phyloP scores from a whole-genome alignment of 768 basidiomycete species.

The Collybia sordida region DNA sequence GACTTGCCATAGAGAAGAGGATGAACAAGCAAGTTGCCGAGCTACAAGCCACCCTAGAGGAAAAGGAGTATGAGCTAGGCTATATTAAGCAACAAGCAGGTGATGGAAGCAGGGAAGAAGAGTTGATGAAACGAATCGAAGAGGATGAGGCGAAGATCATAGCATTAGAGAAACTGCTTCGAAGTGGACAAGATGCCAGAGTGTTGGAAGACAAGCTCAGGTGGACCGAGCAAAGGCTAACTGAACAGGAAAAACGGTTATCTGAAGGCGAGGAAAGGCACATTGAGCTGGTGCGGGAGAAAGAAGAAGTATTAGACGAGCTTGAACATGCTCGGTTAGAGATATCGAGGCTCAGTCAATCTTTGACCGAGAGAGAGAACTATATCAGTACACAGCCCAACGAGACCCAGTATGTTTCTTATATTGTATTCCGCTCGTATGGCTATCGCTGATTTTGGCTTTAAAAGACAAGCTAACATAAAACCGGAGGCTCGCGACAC shows the following conservation, averaged over 20 bases:
- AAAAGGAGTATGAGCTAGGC: constrained; percentile 60
- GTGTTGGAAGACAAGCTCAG: constrained; percentile 40
- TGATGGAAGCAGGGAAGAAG: constrained; percentile 53
- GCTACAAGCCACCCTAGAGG: constrained; percentile 43
- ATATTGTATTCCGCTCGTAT: too few relatives aligned
- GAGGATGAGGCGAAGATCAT: constrained; percentile 70
- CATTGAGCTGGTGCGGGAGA: constrained; percentile 50
- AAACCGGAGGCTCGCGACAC: too few relatives aligned
- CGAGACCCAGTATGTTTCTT: too few relatives aligned
- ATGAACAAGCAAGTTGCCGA: constrained; percentile 42
- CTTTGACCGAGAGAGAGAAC: constrained; percentile 16
- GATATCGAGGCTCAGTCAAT: constrained; percentile 22
- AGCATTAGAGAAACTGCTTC: constrained; percentile 50
- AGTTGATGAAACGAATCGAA: constrained; percentile 64
- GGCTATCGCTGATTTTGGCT: too few relatives aligned
- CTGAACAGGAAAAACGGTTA: constrained; percentile 39
- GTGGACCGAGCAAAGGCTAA: constrained; percentile 36
- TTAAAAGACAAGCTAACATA: too few relatives aligned
- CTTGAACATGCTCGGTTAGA: constrained; percentile 36
- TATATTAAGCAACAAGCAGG: constrained; percentile 40
- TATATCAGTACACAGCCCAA: constrained; percentile 15
- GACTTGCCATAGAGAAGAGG: constrained; percentile 50
- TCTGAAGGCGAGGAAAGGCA: constrained; percentile 41
- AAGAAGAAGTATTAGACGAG: constrained; percentile 46
- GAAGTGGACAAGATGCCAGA: constrained; percentile 36